Base-by-base conservation (phyloP, 2,329 filamentous ascomycete genomes). In the Botryotinia calthae region DNA sequence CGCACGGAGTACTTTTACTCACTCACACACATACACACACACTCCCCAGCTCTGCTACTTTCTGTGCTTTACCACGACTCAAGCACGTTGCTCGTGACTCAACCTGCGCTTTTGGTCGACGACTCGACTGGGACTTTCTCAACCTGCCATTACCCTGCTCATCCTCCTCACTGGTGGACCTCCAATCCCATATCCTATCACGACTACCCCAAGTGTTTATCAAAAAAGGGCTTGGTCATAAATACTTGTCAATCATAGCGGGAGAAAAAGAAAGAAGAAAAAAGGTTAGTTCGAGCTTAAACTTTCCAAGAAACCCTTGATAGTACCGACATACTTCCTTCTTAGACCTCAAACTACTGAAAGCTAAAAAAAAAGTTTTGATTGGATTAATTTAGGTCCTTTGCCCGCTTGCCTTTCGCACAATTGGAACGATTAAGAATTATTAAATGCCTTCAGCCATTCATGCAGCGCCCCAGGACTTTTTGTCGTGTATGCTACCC, bases 361-460 rank as follows among this genome's bases (percentile, higher is more conserved):
- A 67, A 28, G 46, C 18, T 42, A 67, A 67, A 44, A 25, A 42
- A 56, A 54, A n/a, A 54, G 48, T 28, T 28, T 25, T 66, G 48
- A 72, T 66, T 58, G 51, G 62, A 20, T 48, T 14, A 18, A 31
- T 58, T 67, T 67, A 67, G 62, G 22, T 59, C 25, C 9, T 42
- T 46, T 20, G 20, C 22, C 34, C 14, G 51, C 51, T 28, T 9
- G 51, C 51, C 16, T 28, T 28, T 58, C 28, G 16, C 37, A 34
- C 46, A 66, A 46, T 71, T 66, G 61, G 48, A 66, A 25, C 46
- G 46, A 28, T 44, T 1, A 18, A 34, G 34, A 44, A 56, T 40
- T 48, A 34, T 46, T 42, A 72, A 71, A 72, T 72, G 71, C 71
- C 71, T 70, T 72, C 71, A 37, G 71, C 71, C 64, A 69, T 72